Base-by-base conservation (phyloP, 345 rosid species). In the Acer yangbiense region DNA sequence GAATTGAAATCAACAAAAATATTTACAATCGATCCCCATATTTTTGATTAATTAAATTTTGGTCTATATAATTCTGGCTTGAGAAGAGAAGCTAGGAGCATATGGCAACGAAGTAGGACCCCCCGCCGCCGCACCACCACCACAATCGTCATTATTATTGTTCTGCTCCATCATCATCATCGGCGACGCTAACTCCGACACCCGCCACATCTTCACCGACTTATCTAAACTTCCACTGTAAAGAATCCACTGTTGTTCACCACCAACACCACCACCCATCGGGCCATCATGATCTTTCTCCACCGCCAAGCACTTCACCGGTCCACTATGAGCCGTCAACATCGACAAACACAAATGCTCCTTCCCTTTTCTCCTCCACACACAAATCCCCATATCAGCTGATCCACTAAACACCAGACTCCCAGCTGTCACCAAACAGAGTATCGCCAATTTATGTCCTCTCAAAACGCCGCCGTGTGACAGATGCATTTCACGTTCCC, bases 171-270 rank as follows among this genome's bases (percentile, higher is more conserved):
- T 41, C 77, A 70, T 35, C 39, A 4, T 35, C 39, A 14, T 9
- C 6, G 91, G 82, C 7, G 88, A 90, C 0, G 93, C 83, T 65
- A 57, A 77, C 84, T 95, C 98, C 6, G 91, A 90, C 23, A 93
- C 87, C 68, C 91, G 80, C 97, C 99, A 95, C 85, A 95, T 90
- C 79, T 93, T 95, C 69, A 95, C 93, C 10, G 97, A 92, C 78
- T 92, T 92, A 75, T 95, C 98, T 75, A 95, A 79, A 80, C 99
- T 95, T 29, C 98, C 99, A 65, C 99, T 95, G 71, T 95, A 95
- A 80, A 95, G 83, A 35, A 89, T 89, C 97, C 98, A 95, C 75
- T 87, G 78, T 58, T 57, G 80, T 73, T 88, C 95, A 14, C 74
- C 85, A 0, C 39, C n/a, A n/a, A n/a, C n/a, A n/a, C n/a, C n/a